A percentile compares a stretch with the other conserved stretches of the same genome.
Evolutionary conservation across 2,329 filamentous ascomycete genomes (phyloP).

Genomic region (Aspergillus sp.): DNA sequence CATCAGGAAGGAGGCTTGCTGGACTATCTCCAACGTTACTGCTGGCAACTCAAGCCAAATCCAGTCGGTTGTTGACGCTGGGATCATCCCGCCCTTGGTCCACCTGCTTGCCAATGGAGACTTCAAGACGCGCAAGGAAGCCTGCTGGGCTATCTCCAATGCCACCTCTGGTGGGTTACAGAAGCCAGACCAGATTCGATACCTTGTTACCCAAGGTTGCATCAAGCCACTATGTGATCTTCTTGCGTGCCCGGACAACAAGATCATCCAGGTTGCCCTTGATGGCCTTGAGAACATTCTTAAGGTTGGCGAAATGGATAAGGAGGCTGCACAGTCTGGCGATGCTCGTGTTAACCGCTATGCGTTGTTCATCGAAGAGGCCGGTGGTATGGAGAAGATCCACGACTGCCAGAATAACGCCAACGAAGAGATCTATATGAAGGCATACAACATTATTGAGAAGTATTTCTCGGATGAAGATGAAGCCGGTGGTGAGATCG

Average conservation of each 20-base stretch:
- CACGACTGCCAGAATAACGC: constrained; percentile 99
- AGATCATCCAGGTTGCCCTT: constrained; percentile 98
- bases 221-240: constrained; percentile 97
- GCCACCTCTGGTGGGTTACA: constrained; percentile 95
- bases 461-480: constrained; percentile 99
- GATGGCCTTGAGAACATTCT: constrained; percentile 98
- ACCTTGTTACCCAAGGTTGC: constrained; percentile 88
- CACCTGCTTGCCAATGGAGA: constrained; percentile 95
- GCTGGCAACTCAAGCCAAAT: constrained; percentile 98
- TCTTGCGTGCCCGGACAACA: constrained; percentile 95
- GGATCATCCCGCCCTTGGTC: constrained; percentile 94
- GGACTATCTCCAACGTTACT: constrained; percentile 99
- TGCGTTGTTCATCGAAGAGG: constrained; percentile 97
- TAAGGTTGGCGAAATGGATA: constrained; percentile 98
- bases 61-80: constrained; percentile 92
- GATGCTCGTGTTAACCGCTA: constrained; percentile 78
- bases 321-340: constrained; percentile 67
- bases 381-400: constrained; percentile 99
- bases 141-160: constrained; percentile 99
- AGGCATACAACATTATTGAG: constrained; percentile 99
- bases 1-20: constrained; percentile 98
- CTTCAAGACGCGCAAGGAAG: constrained; percentile 98
- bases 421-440: constrained; percentile 99
- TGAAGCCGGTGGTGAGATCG: constrained; percentile 73
- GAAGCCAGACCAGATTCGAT: constrained; percentile 98